phyloP scores from a whole-genome alignment of 139 green algal species.

The Chlorella sp. region DNA sequence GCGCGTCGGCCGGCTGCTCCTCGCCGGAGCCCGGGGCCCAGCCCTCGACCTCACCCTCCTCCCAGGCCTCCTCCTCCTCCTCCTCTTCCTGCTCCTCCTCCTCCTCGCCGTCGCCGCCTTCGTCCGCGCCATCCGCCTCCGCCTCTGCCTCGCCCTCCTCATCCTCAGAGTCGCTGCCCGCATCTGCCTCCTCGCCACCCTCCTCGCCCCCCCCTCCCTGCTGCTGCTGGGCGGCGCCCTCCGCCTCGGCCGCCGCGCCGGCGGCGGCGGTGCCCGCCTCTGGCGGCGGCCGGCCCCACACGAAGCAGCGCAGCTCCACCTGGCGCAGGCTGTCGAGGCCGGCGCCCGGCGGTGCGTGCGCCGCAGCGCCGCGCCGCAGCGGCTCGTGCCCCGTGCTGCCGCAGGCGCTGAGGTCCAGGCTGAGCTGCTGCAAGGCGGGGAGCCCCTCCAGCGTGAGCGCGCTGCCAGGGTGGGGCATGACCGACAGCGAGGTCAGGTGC shows the following conservation, averaged over 20 bases:
- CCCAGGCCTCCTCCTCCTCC: neutral
- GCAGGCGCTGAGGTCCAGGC: slow-evolving; percentile 11
- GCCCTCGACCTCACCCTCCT: neutral
- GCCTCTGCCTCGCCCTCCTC: neutral
- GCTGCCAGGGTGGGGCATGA: neutral
- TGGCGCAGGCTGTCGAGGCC: slow-evolving; percentile 5
- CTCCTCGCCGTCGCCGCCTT: neutral
- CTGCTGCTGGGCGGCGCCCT: no score
- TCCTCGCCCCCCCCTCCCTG: neutral
- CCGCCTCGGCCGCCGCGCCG: neutral
- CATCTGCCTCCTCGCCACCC: neutral
- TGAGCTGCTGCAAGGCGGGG: slow-evolving; percentile 4
- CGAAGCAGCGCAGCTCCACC: slow-evolving; percentile 26
- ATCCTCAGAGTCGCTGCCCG: neutral
- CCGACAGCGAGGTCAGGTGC: slow-evolving; percentile 5
- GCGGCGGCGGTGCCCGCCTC: neutral
- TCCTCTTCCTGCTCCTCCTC: neutral
- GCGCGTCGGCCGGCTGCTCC: neutral
- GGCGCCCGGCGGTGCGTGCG: slow-evolving; percentile 6
- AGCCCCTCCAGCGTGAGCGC: slow-evolving; percentile 7
- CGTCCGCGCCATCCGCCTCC: no score
- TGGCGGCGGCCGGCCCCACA: no score
- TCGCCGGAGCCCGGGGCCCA: neutral
- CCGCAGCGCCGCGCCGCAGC: neutral
- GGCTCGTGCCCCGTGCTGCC: slow-evolving; percentile 15